Evolutionary conservation across 768 basidiomycete genomes (phyloP).

Genomic region (Lentinula raphanica): DNA sequence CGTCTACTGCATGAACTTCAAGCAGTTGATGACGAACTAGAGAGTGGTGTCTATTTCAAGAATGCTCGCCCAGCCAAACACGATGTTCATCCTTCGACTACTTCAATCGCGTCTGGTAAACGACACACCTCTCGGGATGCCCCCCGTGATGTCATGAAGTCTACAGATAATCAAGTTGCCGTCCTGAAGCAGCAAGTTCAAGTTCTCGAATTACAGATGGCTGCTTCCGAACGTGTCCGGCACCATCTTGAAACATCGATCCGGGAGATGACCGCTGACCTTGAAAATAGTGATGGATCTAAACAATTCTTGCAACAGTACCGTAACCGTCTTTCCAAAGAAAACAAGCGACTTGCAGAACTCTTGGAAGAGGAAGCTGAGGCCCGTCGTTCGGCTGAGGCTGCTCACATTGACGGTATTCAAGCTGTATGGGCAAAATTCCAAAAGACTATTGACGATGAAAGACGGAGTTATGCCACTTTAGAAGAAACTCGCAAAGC

Average conservation of each 20-base stretch:
- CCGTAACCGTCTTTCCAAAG: constrained; percentile 48
- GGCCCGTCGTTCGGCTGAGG: constrained; percentile 54
- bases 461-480: constrained; percentile 56
- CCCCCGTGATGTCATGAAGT: constrained; percentile 28
- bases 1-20: constrained; percentile 61
- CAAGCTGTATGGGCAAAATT: constrained; percentile 66
- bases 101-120: constrained; percentile 24
- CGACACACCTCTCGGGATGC: constrained; percentile 30
- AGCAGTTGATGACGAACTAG: constrained; percentile 51
- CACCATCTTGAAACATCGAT: constrained; percentile 58
- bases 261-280: constrained; percentile 52
- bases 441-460: constrained; percentile 51
- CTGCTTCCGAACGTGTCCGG: constrained; percentile 60
- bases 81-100: constrained; percentile 47
- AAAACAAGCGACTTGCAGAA: constrained; percentile 50
- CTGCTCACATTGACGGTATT: constrained; percentile 58
- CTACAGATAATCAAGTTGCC: constrained; percentile 43
- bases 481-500: constrained; percentile 70
- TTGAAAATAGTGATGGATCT: constrained; percentile 62
- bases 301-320: constrained; percentile 57
- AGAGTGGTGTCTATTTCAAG: constrained; percentile 40
- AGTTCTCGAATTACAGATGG: constrained; percentile 62
- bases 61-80: constrained; percentile 31
- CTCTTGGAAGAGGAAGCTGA: constrained; percentile 59
- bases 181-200: constrained; percentile 61